Evolutionary conservation across 352 stramenopile species (phyloP).

Genomic region (Pythium rishiriense): DNA sequence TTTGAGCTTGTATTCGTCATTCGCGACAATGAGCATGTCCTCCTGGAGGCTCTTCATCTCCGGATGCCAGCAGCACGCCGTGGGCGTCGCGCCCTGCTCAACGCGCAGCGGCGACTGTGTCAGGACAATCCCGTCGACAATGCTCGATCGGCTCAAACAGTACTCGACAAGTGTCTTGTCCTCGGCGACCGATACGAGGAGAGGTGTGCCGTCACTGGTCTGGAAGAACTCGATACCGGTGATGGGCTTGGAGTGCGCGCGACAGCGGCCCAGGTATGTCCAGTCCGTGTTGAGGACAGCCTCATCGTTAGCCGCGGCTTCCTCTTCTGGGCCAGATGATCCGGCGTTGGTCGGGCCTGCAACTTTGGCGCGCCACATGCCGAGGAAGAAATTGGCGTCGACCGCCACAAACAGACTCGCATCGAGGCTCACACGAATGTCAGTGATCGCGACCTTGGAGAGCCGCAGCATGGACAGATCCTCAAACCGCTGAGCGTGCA

Average conservation of each 20-base stretch:
- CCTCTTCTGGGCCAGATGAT: slow-evolving; percentile 13
- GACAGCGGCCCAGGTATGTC: slow-evolving; percentile 83
- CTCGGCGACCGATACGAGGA: slow-evolving; percentile 85
- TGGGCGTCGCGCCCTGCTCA: slow-evolving; percentile 86
- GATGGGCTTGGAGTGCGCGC: slow-evolving; percentile 77
- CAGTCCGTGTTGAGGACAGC: slow-evolving; percentile 43
- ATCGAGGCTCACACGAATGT: slow-evolving; percentile 76
- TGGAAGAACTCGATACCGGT: slow-evolving; percentile 88
- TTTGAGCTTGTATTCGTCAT: slow-evolving; percentile 94
- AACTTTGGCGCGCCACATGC: slow-evolving; percentile 71
- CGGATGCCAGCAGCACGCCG: slow-evolving; percentile 90
- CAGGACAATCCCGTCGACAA: slow-evolving; percentile 87
- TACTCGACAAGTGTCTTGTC: slow-evolving; percentile 91
- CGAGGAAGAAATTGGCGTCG: slow-evolving; percentile 72
- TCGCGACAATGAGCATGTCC: slow-evolving; percentile 89
- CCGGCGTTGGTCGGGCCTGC: slow-evolving; percentile 19
- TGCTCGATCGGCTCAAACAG: slow-evolving; percentile 77
- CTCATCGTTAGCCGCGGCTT: not conserved
- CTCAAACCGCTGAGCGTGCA: slow-evolving; percentile 75
- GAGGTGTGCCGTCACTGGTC: slow-evolving; percentile 62
- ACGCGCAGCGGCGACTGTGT: slow-evolving; percentile 66
- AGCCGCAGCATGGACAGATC: slow-evolving; percentile 72
- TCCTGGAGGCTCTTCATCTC: slow-evolving; percentile 77
- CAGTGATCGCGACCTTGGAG: slow-evolving; percentile 71
- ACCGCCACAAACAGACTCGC: slow-evolving; percentile 74